Conservation (phyloP, 2,329 filamentous ascomycete genomes). For the Cytospora mali region DNA sequence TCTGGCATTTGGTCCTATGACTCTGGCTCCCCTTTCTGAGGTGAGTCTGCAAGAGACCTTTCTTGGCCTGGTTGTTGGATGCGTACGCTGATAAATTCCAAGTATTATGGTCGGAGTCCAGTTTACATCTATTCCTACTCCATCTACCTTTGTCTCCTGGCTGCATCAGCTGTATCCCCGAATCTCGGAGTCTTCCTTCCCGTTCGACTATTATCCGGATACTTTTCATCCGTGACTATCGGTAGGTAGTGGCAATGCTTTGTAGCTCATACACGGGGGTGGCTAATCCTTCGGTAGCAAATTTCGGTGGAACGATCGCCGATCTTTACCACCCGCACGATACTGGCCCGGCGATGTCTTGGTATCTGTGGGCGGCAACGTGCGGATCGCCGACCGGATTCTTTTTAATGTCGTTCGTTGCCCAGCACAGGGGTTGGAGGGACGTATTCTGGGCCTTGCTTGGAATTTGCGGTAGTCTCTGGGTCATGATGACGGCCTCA, state of each 20-base stretch:
- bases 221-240: constrained; percentile 43
- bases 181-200: constrained; percentile 45
- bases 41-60: neutral
- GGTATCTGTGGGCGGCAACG: constrained; percentile 48
- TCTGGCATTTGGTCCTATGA: constrained; percentile 43
- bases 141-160: constrained; percentile 45
- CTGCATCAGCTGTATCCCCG: constrained; percentile 46
- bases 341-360: constrained; percentile 41
- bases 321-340: constrained; percentile 47
- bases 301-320: constrained; percentile 48
- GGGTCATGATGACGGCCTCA: constrained; percentile 44
- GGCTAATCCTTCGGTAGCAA: constrained; percentile 32
- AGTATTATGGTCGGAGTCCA: constrained; percentile 46
- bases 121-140: constrained; percentile 47
- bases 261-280: too few relatives aligned
- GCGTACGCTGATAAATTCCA: constrained; percentile 3
- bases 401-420: constrained; percentile 49
- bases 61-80: neutral
- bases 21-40: constrained; percentile 36
- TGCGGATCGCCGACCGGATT: constrained; percentile 49
- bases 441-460: constrained; percentile 49
- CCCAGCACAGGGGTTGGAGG: constrained; percentile 46
- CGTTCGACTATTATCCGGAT: constrained; percentile 47
- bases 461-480: constrained; percentile 46
- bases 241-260: neutral